phyloP scores from a whole-genome alignment of 1,139 yeast species.

The Geotrichum candidum region DNA sequence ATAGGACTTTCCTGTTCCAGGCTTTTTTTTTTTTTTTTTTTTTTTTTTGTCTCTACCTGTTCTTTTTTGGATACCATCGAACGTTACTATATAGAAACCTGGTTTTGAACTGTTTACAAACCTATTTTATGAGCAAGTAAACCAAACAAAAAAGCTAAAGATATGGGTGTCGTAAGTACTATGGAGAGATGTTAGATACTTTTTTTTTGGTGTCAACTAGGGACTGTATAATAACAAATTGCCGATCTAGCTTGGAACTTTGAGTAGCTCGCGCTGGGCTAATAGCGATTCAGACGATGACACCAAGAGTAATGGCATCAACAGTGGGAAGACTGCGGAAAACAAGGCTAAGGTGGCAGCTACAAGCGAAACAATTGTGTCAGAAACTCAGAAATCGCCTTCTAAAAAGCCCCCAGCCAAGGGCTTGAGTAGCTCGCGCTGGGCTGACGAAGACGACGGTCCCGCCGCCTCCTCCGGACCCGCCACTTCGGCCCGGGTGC shows the following conservation, averaged over 20 bases:
- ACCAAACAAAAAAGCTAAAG: not conserved
- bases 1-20: not conserved
- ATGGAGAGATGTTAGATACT: not conserved
- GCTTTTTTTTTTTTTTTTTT: not conserved
- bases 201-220: too few species aligned
- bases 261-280: not conserved
- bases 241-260: not conserved
- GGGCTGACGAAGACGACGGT: slow-evolving; percentile 17
- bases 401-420: not conserved
- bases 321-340: not conserved
- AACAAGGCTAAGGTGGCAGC: too few species aligned
- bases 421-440: slow-evolving; percentile 11
- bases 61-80: not conserved
- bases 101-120: not conserved
- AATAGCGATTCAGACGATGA: not conserved
- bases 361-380: too few species aligned
- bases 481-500: not conserved
- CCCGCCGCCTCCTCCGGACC: not conserved
- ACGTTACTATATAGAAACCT: not conserved
- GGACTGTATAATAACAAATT: not conserved
- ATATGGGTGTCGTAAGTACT: not conserved
- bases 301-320: not conserved
- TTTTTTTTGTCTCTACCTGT: not conserved
- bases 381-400: not conserved
- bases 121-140: not conserved